Evolutionary conservation across 2,329 filamentous ascomycete species (phyloP), one percentile per base, ranked within the genome.

Genomic region (Leptographium flavum): DNA sequence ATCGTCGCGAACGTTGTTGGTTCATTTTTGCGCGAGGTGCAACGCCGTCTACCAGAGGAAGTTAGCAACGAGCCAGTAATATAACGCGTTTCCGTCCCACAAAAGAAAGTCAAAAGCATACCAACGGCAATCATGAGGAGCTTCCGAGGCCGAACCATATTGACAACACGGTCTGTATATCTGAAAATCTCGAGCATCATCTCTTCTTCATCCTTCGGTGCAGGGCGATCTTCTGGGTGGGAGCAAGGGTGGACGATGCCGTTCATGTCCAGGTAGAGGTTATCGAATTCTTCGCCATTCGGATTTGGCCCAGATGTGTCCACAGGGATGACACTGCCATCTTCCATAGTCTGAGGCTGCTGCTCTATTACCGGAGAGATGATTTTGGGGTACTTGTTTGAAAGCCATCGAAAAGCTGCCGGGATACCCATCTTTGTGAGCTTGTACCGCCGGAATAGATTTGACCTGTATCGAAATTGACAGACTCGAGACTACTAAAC

Each of bases 131-230:
- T 95, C 84, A 96, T 92, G 46, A 98, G 74, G 41, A 98, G 68
- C 66, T 95, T 96, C 55, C 92, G 80, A 10, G 92, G 92, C 49
- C 92, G 84, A 53, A 94, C 90, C 90, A 98, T 98, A 62, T 94
- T 95, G 53, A 98, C 86, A 22, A 98, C 88, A 49, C 92, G 83
- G 60, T 98, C 88, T n/a, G 92, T 98, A 64, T 98, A 98, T 59
- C 83, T 86, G 71, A 98, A 98, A 50, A 98, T 81, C 59, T 93
- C 93, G 56, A 95, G 62, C 92, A 98, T 98, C 92, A 98, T 98
- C 66, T 96, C 92, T 61, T 94, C 87, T 67, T 98, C 92, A 49
- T 92, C 90, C 57, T 82, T 83, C 11, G 92, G 92, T 4, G 92
- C 79, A 2, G 92, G 87, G 51, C 79, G 79, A 58, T 96, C 90